Percentiles rank a stretch among this genome's conserved stretches.
These are phyloP conservation scores for Terfezia claveryi DNA, from an alignment of 495 filamentous ascomycete genomes.

Conservation along the genomic window DNA sequence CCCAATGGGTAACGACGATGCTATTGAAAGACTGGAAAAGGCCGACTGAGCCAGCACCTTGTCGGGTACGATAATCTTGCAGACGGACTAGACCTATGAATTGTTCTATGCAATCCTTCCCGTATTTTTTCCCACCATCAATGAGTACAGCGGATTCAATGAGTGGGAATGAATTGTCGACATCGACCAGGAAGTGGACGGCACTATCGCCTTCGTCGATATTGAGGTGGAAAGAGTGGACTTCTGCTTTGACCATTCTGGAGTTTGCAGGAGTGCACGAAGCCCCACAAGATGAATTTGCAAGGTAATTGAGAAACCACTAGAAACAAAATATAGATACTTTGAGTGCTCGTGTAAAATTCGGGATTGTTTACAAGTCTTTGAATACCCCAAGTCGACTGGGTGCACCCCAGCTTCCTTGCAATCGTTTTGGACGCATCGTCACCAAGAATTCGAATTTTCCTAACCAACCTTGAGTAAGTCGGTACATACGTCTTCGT, in stretches of 20 bases:
- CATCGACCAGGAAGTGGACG: constrained; percentile 3
- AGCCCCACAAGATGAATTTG: too few relatives aligned
- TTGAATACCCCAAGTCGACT: too few relatives aligned
- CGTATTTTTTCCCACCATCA: constrained; percentile 1
- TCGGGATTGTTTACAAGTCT: too few relatives aligned
- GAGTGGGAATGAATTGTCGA: background rate
- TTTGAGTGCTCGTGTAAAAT: too few relatives aligned
- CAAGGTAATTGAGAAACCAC: too few relatives aligned
- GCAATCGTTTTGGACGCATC: too few relatives aligned
- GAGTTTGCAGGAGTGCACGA: too few relatives aligned
- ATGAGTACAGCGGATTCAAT: constrained; percentile 1
- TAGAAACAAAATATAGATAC: too few relatives aligned
- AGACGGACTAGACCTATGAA: background rate
- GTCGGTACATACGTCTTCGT: too few relatives aligned
- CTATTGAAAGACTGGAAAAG: constrained; percentile 1
- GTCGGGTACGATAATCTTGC: background rate
- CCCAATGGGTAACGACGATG: constrained; percentile 14
- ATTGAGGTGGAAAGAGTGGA: constrained; percentile 1
- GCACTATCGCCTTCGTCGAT: constrained; percentile 4
- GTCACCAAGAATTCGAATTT: too few relatives aligned
- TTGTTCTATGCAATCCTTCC: background rate
- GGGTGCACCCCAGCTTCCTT: too few relatives aligned
- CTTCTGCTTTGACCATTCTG: background rate
- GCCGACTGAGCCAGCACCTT: background rate
- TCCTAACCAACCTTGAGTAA: too few relatives aligned